Base-by-base conservation (phyloP, 192 early-diverging fungal genomes). In the Podila verticillata region DNA sequence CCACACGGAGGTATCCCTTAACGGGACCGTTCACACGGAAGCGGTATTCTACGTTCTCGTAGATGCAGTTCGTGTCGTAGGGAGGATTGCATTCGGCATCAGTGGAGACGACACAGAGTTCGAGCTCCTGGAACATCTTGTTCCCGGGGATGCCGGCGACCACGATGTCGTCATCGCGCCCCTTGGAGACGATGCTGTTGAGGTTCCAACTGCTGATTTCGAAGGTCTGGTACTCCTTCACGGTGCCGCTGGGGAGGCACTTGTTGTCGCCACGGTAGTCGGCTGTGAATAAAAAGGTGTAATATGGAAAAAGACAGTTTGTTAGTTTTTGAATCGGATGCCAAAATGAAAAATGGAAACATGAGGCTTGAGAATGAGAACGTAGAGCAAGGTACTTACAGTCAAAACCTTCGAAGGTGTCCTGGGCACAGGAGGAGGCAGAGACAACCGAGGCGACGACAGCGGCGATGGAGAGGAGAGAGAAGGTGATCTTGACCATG, bases 401-500 rank as follows among this genome's bases (percentile, higher is more conserved):
- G 24, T 17, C 22, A 29, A 44, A 44, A 19, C 10, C 8, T 4
- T 39, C 59, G 54, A 59, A n/a, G 66, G 56, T 35, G n/a, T 61
- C 47, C 34, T 57, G 31, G 47, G 24, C 22, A 31, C 63, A 69
- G 47, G 36, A 49, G 13, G 59, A 32, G 13, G 44, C 67, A 61
- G 67, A 47, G 67, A 34, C 57, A 26, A 48, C 67, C 10, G 67
- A 36, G 58, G 67, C 67, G 28, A 69, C 67, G 36, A 69, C 26
- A 32, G 67, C 67, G 1, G 67, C 67, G 29, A 66, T 19, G 20
- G 65, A 35, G 48, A 56, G 30, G 30, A 69, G 47, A 17, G 67
- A 69, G 47, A 69, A 39, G 35, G 57, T 32, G 47, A 69, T 60
- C 47, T 69, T 69, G 67, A 69, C 67, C 67, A 69, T 69, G 47